These are phyloP conservation scores for Lathyrus sativus DNA, from an alignment of 306 rosid genomes.

Conservation along the genomic window DNA sequence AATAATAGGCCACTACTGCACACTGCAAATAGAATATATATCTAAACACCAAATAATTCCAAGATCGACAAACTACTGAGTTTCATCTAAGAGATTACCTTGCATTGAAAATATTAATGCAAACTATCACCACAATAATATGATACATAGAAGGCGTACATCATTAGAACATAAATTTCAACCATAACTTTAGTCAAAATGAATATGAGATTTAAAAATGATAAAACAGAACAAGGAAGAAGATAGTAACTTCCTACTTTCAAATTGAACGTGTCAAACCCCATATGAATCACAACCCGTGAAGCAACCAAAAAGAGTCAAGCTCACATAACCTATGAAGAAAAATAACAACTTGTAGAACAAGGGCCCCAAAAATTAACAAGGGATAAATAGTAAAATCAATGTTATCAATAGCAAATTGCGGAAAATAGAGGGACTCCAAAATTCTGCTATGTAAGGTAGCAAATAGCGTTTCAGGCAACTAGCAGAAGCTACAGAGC, in stretches of 20 bases:
- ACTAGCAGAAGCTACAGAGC: background rate
- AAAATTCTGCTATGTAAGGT: background rate
- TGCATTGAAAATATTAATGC: too few relatives aligned
- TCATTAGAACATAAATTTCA: background rate
- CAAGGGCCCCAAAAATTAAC: background rate
- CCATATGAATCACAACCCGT: background rate
- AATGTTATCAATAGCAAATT: background rate
- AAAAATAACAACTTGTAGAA: background rate
- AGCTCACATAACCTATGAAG: background rate
- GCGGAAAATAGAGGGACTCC: background rate
- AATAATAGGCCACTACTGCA: background rate
- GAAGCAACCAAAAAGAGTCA: background rate
- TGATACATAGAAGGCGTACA: background rate
- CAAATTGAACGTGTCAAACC: background rate
- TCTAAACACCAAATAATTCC: background rate
- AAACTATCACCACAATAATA: background rate
- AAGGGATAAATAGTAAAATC: background rate
- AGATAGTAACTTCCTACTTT: background rate
- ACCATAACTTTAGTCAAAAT: background rate
- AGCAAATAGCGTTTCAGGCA: background rate
- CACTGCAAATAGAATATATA: constrained; percentile 1
- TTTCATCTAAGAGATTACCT: background rate
- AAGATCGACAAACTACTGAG: background rate
- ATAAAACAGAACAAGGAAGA: background rate
- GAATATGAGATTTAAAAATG: background rate